phyloP scores from a whole-genome alignment of 2,329 filamentous ascomycete species.

The Penicillium corylophilum region DNA sequence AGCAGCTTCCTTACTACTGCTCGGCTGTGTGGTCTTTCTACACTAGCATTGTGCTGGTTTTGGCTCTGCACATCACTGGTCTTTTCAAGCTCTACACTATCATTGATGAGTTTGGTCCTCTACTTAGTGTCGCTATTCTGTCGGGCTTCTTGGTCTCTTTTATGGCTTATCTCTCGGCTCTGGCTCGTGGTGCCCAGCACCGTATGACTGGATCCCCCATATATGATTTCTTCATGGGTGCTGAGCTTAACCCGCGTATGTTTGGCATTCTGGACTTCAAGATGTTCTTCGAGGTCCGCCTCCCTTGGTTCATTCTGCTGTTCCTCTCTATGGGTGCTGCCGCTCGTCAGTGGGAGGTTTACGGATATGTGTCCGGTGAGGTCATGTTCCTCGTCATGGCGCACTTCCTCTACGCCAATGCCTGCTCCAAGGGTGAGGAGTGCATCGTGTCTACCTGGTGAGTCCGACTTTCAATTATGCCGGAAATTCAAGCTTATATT shows the following conservation, averaged over 20 bases:
- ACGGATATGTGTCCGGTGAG: conserved; percentile 84
- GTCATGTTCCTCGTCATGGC: conserved; percentile 82
- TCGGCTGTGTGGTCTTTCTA: conserved; percentile 87
- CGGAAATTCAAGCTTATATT: conserved; percentile 10
- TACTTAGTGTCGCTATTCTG: conserved; percentile 89
- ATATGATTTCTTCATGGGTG: conserved; percentile 91
- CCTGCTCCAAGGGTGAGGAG: conserved; percentile 89
- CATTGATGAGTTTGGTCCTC: conserved; percentile 90
- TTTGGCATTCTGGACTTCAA: conserved; percentile 85
- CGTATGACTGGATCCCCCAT: conserved; percentile 82
- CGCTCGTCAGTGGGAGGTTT: conserved; percentile 77
- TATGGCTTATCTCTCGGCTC: conserved; percentile 81
- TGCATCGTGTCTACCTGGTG: conserved; percentile 83
- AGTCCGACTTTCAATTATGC: conserved; percentile 16
- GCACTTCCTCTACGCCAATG: conserved; percentile 88
- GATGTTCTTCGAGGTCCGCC: conserved; percentile 92
- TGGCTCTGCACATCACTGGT: conserved; percentile 75
- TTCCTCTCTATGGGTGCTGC: conserved; percentile 74
- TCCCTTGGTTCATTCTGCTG: conserved; percentile 90
- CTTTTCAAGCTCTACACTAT: conserved; percentile 87
- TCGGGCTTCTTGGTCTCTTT: conserved; percentile 83
- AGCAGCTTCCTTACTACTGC: conserved; percentile 93
- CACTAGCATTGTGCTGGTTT: conserved; percentile 70
- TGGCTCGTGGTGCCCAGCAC: conserved; percentile 77
- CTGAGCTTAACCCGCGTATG: conserved; percentile 82